Percentiles rank a stretch among this genome's conserved stretches.
These are phyloP conservation scores for Calocybe gambosa DNA, from an alignment of 1,284 basidiomycete genomes.

Conservation along the genomic window DNA sequence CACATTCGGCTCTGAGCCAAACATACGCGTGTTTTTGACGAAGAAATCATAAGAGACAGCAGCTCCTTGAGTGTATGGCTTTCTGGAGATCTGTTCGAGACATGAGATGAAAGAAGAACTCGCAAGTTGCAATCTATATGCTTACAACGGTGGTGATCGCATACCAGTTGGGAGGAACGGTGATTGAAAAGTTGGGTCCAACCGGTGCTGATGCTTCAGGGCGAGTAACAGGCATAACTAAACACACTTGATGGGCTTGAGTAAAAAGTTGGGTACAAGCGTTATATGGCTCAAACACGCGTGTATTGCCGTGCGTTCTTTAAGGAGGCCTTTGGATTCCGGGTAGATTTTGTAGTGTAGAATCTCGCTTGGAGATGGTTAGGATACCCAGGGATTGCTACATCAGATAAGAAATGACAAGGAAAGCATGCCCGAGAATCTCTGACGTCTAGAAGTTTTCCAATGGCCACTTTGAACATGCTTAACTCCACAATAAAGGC, in stretches of 20 bases:
- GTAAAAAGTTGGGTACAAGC: neutral
- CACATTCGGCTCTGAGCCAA: slow-evolving; percentile 1
- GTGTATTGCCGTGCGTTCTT: neutral
- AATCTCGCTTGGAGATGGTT: neutral
- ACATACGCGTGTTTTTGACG: slow-evolving; percentile 5
- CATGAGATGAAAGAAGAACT: neutral
- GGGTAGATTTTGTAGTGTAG: neutral
- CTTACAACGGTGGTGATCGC: slow-evolving; percentile 10
- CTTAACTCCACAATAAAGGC: too few relatives aligned
- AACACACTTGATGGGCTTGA: neutral
- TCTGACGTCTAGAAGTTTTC: too few relatives aligned
- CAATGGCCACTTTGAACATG: too few relatives aligned
- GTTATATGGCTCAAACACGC: slow-evolving; percentile 4
- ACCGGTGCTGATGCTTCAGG: slow-evolving; percentile 2
- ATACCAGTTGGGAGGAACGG: slow-evolving; percentile 10
- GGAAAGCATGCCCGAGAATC: neutral
- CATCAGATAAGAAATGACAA: neutral
- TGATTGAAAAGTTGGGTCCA: slow-evolving; percentile 9
- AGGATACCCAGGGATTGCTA: slow-evolving; percentile 4
- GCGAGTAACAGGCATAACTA: slow-evolving; percentile 6
- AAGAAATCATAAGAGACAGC: slow-evolving; percentile 8
- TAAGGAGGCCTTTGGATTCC: neutral
- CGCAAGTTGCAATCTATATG: neutral
- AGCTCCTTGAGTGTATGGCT: slow-evolving; percentile 7
- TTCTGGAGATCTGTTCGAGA: slow-evolving; percentile 8